Conservation (phyloP, 2,329 filamentous ascomycete genomes). For the Trichoderma afroharzianum region DNA sequence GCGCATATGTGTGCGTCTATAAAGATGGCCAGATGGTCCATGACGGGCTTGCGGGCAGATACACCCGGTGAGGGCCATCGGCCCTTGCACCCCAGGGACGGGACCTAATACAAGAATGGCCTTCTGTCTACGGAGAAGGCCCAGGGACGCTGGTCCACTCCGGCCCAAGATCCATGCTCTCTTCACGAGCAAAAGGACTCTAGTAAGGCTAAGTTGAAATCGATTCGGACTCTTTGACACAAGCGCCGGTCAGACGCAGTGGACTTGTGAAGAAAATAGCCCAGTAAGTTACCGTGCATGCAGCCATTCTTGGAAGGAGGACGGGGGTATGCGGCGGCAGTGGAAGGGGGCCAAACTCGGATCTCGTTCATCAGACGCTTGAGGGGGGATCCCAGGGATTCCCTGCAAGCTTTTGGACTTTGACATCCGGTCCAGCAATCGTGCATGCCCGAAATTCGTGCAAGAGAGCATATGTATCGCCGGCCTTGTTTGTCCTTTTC, state of each 20-base stretch:
- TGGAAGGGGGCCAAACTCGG: conserved; percentile 16
- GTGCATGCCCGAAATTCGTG: conserved; percentile 2
- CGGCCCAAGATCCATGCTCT: conserved; percentile 20
- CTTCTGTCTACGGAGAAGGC: conserved; percentile 16
- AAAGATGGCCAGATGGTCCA: conserved; percentile 6
- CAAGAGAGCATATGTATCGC: neutral
- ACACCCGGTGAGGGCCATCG: conserved; percentile 15
- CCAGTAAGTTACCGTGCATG: conserved; percentile 34
- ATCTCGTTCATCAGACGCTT: conserved; percentile 19
- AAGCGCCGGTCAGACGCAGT: conserved; percentile 27
- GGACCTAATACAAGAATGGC: conserved; percentile 28
- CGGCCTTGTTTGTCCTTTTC: conserved; percentile 2
- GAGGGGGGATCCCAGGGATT: conserved; percentile 15
- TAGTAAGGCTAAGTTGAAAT: conserved; percentile 26
- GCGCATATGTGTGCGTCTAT: conserved; percentile 1
- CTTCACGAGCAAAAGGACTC: conserved; percentile 17
- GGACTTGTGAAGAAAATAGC: conserved; percentile 21
- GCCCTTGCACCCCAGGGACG: conserved; percentile 37
- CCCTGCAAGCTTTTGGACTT: conserved; percentile 13
- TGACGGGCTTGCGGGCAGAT: conserved; percentile 7
- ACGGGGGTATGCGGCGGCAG: conserved; percentile 11
- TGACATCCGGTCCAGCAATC: conserved; percentile 9
- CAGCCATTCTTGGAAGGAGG: conserved; percentile 50
- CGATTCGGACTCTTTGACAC: conserved; percentile 29
- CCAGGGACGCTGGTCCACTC: conserved; percentile 16